Evolutionary conservation across 768 basidiomycete genomes (phyloP).

Genomic region (Lyophyllum semitale): DNA sequence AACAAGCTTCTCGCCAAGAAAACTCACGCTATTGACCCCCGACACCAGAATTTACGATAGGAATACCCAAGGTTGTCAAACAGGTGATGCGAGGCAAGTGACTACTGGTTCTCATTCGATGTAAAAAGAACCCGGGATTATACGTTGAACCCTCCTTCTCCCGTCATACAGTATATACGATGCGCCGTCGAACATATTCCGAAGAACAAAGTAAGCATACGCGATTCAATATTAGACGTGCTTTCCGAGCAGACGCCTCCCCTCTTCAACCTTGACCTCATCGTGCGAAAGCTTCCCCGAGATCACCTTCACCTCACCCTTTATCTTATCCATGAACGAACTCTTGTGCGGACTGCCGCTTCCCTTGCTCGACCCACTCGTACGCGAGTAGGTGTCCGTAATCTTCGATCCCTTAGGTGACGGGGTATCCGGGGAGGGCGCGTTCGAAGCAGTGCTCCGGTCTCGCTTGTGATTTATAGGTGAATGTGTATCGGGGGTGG

Average conservation of each 20-base stretch:
- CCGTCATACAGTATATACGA: too few relatives aligned
- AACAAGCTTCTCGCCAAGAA: too few relatives aligned
- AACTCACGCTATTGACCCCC: too few relatives aligned
- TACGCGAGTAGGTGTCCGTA: neutral
- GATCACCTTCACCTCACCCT: slow-evolving; percentile 41
- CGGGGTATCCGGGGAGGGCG: neutral
- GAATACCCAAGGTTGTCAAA: too few relatives aligned
- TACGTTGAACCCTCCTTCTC: too few relatives aligned
- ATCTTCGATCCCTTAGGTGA: neutral
- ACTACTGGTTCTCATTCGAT: too few relatives aligned
- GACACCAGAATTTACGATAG: too few relatives aligned
- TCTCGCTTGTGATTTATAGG: neutral
- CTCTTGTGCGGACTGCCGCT: slow-evolving; percentile 20
- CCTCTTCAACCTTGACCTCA: slow-evolving; percentile 38
- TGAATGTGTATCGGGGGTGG: slow-evolving; percentile 3
- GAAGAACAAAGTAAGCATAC: too few relatives aligned
- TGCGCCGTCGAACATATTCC: too few relatives aligned
- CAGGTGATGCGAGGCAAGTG: too few relatives aligned
- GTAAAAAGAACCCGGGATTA: too few relatives aligned
- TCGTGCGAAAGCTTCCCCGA: slow-evolving; percentile 37
- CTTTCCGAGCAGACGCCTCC: slow-evolving; percentile 35
- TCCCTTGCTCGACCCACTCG: neutral
- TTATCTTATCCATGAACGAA: slow-evolving; percentile 36
- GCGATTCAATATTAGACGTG: neutral
- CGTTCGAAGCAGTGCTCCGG: neutral